Evolutionary conservation across 2,329 filamentous ascomycete genomes (phyloP).

Genomic region (Xylariaceae sp.): DNA sequence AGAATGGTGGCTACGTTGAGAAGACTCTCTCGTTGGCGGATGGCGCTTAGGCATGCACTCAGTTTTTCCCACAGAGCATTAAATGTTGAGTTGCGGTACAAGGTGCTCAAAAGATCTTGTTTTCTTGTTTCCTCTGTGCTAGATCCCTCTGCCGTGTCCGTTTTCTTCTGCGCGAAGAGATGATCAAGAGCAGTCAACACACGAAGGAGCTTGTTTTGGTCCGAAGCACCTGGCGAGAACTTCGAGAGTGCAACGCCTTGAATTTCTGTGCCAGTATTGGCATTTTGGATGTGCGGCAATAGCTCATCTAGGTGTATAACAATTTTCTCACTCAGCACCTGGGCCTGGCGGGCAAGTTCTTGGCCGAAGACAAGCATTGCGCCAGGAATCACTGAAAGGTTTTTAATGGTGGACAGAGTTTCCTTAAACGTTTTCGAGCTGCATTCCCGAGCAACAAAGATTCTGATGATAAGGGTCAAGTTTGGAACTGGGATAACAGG

Average conservation of each 20-base stretch:
- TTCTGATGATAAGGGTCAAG: slow-evolving; percentile 91
- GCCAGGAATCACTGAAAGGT: slow-evolving; percentile 88
- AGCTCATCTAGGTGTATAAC: slow-evolving; percentile 84
- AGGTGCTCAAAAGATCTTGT: slow-evolving; percentile 81
- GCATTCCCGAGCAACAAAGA: slow-evolving; percentile 94
- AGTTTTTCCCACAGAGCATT: slow-evolving; percentile 90
- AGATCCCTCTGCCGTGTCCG: slow-evolving; percentile 50
- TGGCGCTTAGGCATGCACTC: slow-evolving; percentile 84
- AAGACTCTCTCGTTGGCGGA: slow-evolving; percentile 92
- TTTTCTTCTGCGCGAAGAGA: slow-evolving; percentile 80
- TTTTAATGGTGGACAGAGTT: slow-evolving; percentile 97
- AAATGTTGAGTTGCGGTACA: slow-evolving; percentile 92
- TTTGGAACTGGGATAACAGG: slow-evolving; percentile 89
- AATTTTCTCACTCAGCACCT: slow-evolving; percentile 82
- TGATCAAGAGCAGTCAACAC: slow-evolving; percentile 95
- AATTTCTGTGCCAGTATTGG: slow-evolving; percentile 89
- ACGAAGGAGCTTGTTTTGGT: slow-evolving; percentile 93
- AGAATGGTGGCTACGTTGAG: slow-evolving; percentile 96
- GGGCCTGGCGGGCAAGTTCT: slow-evolving; percentile 87
- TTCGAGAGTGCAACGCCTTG: slow-evolving; percentile 93
- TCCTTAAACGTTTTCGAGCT: slow-evolving; percentile 98
- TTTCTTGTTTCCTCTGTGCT: slow-evolving; percentile 66
- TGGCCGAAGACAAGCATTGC: slow-evolving; percentile 91
- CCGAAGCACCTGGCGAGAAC: slow-evolving; percentile 93
- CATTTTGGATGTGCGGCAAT: slow-evolving; percentile 83